Base-by-base conservation (phyloP, 208 protist genomes). In the Leishmania amazonensis region DNA sequence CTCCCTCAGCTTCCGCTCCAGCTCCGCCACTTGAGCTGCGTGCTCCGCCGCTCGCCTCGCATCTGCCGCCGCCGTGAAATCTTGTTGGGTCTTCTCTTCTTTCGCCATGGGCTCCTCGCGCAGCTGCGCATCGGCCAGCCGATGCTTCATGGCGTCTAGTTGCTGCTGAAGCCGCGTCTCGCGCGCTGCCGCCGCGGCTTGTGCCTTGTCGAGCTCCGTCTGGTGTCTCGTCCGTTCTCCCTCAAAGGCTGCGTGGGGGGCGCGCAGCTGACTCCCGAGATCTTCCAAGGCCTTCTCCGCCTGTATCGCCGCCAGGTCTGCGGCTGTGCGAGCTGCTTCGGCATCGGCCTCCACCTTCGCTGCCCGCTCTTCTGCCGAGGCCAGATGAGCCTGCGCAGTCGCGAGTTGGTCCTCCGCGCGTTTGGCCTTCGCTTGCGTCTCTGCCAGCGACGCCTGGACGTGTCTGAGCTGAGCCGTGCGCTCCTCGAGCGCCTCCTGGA, bases 1-100 rank as follows among this genome's bases (percentile, higher is more conserved):
- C 42, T 68, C 79, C 72, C 78, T 57, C 78, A 79, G 75, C 79
- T 79, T n/a, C 74, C 71, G 72, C 79, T 71, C 40, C 38, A 77
- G 78, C 64, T 15, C 31, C 74, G 73, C 75, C 51, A 57, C 51
- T 65, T 67, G 47, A 5, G 65, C 58, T 21, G n/a, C 75, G 40
- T 24, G 78, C 64, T 15, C 31, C 74, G 73, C 75, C 51, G 42
- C 51, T 70, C 76, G 31, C 70, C 75, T 42, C 62, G 73, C 49
- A 60, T 31, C 57, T 81, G 74, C 76, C 67, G 60, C 65, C 79
- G 72, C 75, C 81, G 72, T 11, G 42, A 19, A 35, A 28, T 31
- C 28, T 17, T 64, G 58, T 28, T 8, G 58, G n/a, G 7, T 6
- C 6, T 31, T 11, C n/a, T 35, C 73, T 1, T 60, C 74, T 51